These are phyloP conservation scores for Xylariaceae sp. DNA, from an alignment of 2,329 filamentous ascomycete species.

Conservation along the genomic window DNA sequence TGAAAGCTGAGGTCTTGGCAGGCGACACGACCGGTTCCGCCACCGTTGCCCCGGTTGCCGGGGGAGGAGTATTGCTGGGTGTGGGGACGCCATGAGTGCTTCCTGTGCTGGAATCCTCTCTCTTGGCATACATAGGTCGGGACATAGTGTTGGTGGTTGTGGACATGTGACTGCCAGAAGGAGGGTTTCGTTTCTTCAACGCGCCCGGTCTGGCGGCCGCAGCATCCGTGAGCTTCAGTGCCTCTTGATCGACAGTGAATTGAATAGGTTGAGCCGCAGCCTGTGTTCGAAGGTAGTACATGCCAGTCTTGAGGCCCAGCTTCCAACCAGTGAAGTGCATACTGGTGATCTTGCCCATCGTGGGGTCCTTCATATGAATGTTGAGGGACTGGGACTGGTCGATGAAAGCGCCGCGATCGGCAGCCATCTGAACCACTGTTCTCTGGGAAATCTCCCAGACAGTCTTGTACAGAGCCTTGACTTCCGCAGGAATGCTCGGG, in stretches of 20 bases:
- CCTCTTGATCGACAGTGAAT: conserved; percentile 97
- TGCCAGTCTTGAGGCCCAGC: conserved; percentile 97
- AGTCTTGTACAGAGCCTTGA: conserved; percentile 98
- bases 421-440: conserved; percentile 93
- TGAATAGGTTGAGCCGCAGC: conserved; percentile 95
- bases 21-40: conserved; percentile 48
- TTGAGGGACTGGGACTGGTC: conserved; percentile 99
- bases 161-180: conserved; percentile 49
- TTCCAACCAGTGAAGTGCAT: conserved; percentile 99
- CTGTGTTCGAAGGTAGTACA: conserved; percentile 99
- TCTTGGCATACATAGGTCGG: conserved; percentile 59
- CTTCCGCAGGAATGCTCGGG: conserved; percentile 89
- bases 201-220: conserved; percentile 59
- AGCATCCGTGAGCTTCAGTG: conserved; percentile 79
- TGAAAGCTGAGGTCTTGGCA: conserved; percentile 61
- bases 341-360: conserved; percentile 99
- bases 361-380: conserved; percentile 98
- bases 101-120: conserved; percentile 40
- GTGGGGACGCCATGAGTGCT: conserved; percentile 60
- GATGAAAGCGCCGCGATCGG: conserved; percentile 96
- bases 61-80: conserved; percentile 61
- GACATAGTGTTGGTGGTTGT: conserved; percentile 57
- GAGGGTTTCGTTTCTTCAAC: conserved; percentile 64
- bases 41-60: conserved; percentile 36
- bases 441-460: conserved; percentile 99